Conservation (phyloP, 805 yeast genomes). For the Torulaspora quercuum region DNA sequence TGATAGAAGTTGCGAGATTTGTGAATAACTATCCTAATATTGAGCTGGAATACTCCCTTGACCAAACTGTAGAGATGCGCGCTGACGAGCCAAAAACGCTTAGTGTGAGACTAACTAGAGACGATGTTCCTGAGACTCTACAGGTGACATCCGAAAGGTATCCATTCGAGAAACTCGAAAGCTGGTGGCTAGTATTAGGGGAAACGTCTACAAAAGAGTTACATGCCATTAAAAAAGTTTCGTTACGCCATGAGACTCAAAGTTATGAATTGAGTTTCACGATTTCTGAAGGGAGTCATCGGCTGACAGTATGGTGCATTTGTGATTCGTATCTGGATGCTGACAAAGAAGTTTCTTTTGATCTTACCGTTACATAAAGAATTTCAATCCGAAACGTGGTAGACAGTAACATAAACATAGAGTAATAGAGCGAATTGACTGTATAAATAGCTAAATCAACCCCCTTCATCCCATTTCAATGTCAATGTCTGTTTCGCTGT, state of each 20-base stretch:
- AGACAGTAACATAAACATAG: not conserved
- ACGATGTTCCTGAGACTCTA: slow-evolving; percentile 73
- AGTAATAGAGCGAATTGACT: no score
- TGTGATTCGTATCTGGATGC: slow-evolving; percentile 93
- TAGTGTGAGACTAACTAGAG: slow-evolving; percentile 53
- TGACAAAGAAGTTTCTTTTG: slow-evolving; percentile 71
- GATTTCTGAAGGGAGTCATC: slow-evolving; percentile 60
- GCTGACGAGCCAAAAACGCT: slow-evolving; percentile 51
- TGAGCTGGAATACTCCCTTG: slow-evolving; percentile 58
- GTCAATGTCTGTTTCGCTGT: slow-evolving; percentile 21
- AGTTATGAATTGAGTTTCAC: slow-evolving; percentile 51
- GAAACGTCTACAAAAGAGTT: slow-evolving; percentile 56
- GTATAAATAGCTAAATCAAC: no score
- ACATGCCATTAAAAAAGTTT: slow-evolving; percentile 67
- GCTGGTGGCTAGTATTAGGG: slow-evolving; percentile 90
- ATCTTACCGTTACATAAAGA: slow-evolving; percentile 41
- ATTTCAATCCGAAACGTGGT: not conserved
- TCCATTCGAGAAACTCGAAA: slow-evolving; percentile 52
- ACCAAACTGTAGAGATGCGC: slow-evolving; percentile 39
- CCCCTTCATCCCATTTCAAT: slow-evolving; percentile 12
- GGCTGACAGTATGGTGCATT: slow-evolving; percentile 74
- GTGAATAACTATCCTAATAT: slow-evolving; percentile 87
- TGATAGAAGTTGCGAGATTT: slow-evolving; percentile 74
- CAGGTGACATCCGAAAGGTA: slow-evolving; percentile 55
- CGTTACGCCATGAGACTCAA: slow-evolving; percentile 51